phyloP scores from a whole-genome alignment of 164 flowering plant genomes.

The Annona cherimola region DNA sequence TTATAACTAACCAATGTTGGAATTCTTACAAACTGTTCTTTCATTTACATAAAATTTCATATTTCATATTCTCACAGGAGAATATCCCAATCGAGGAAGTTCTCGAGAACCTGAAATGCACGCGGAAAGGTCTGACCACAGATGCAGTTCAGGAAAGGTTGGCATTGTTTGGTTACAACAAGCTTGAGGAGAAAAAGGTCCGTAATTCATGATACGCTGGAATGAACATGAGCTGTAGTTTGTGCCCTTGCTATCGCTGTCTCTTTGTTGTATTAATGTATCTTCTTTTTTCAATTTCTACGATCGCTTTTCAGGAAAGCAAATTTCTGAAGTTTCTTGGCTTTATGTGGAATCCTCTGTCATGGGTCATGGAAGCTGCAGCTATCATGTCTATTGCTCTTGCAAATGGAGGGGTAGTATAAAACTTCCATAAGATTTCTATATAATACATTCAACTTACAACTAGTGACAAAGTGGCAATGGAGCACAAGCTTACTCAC shows the following conservation, averaged over 20 bases:
- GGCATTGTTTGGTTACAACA: conserved; percentile 60
- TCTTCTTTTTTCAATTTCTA: background rate
- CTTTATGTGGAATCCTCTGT: conserved; percentile 81
- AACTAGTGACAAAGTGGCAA: background rate
- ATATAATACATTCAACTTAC: too few relatives aligned
- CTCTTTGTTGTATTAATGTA: too few relatives aligned
- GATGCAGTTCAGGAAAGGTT: conserved; percentile 44
- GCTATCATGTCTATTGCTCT: conserved; percentile 70
- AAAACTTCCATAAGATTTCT: background rate
- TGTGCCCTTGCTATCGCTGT: too few relatives aligned
- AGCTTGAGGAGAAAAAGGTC: conserved; percentile 76
- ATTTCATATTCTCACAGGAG: conserved; percentile 43
- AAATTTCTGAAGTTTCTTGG: conserved; percentile 68
- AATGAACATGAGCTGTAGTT: background rate
- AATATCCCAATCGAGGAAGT: conserved; percentile 61
- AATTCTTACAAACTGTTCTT: background rate
- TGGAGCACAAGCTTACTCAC: background rate
- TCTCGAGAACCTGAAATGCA: conserved; percentile 47
- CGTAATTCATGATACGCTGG: background rate
- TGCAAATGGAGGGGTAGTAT: conserved; percentile 79
- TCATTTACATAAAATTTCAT: background rate
- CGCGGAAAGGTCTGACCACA: conserved; percentile 43
- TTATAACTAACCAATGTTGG: too few relatives aligned
- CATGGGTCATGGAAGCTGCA: conserved; percentile 86
- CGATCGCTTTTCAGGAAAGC: conserved; percentile 36